Base-by-base conservation (phyloP, 1,284 basidiomycete species). In the Ganoderma lingzhi region DNA sequence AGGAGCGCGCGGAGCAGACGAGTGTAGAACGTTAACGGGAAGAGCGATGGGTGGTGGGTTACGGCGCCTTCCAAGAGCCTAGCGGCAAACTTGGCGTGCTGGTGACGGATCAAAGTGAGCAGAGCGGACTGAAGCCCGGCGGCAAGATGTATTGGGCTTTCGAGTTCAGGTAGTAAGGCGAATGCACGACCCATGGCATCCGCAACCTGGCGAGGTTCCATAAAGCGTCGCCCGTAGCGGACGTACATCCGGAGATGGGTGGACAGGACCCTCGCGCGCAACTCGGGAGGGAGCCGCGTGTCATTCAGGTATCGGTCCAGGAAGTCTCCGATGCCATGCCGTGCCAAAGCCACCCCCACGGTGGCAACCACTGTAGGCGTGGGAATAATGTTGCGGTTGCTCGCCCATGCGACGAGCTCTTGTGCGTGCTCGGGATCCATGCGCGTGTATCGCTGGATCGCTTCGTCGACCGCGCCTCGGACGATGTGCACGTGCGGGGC, bases 291-390 rank as follows among this genome's bases (percentile, higher is more conserved):
- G 15, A 75, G 70, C 1, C 44, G 64, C 10, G 45, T 15, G 28
- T 75, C 45, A 5, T 59, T 30, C 12, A 75, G 59, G 62, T 70
- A 73, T 12, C 70, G 68, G 17, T 73, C 72, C 17, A 71, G n/a
- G 55, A 67, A 70, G 35, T 44, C 37, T 44, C 66, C 56, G n/a
- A 58, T 56, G 9, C 75, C 73, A 35, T 63, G 39, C 12, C 45
- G 19, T 2, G 74, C 74, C n/a, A 75, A 37, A 2, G 65, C 59
- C 12, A 70, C 48, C 2, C 70, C 72, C 9, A 75, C 66, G n/a
- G 60, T 41, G 6, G 68, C 62, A 30, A 70, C 28, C 28, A 59
- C 69, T 6, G 64, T 45, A 6, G 60, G 56, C 3, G 69, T 65
- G 1, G 72, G 64, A 17, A 35, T 45, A 17, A 75, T 66, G 0